phyloP scores from a whole-genome alignment of 192 early-diverging fungal genomes.

The Paraglomus brasilianum region DNA sequence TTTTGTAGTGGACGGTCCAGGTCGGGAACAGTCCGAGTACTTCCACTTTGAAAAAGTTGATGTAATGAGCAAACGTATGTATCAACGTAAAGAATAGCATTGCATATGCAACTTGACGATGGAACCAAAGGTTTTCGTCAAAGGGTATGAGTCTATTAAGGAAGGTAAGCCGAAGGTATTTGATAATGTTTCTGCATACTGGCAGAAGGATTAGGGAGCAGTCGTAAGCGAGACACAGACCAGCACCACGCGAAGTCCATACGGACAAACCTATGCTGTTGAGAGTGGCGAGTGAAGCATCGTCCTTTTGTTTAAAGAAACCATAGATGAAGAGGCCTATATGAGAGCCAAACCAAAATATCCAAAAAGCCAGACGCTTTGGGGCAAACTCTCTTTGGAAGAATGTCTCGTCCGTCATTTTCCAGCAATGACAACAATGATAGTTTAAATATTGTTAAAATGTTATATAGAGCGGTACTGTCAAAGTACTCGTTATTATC shows the following conservation, averaged over 20 bases:
- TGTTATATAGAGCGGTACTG: too few species aligned
- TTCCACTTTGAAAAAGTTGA: slow-evolving; percentile 51
- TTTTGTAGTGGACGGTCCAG: slow-evolving; percentile 35
- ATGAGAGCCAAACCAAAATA: slow-evolving; percentile 40
- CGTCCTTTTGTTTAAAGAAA: slow-evolving; percentile 49
- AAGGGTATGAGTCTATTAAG: slow-evolving; percentile 65
- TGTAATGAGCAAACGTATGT: slow-evolving; percentile 58
- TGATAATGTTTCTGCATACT: slow-evolving; percentile 64
- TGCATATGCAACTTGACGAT: slow-evolving; percentile 68
- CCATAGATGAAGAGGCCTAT: slow-evolving; percentile 49
- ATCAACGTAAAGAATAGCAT: slow-evolving; percentile 60
- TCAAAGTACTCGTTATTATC: too few species aligned
- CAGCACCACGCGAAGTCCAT: slow-evolving; percentile 56
- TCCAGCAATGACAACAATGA: slow-evolving; percentile 6
- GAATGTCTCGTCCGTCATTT: slow-evolving; percentile 13
- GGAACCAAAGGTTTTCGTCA: slow-evolving; percentile 75
- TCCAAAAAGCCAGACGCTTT: slow-evolving; percentile 24
- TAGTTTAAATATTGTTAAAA: not conserved
- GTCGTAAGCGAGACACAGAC: slow-evolving; percentile 53
- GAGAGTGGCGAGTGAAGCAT: slow-evolving; percentile 48
- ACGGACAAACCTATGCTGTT: slow-evolving; percentile 52
- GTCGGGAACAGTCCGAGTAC: not conserved
- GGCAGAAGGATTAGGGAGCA: slow-evolving; percentile 54
- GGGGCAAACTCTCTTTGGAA: slow-evolving; percentile 18
- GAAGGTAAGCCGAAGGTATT: slow-evolving; percentile 51